Base-by-base conservation (phyloP, 306 rosid genomes). In the Senna siamea region DNA sequence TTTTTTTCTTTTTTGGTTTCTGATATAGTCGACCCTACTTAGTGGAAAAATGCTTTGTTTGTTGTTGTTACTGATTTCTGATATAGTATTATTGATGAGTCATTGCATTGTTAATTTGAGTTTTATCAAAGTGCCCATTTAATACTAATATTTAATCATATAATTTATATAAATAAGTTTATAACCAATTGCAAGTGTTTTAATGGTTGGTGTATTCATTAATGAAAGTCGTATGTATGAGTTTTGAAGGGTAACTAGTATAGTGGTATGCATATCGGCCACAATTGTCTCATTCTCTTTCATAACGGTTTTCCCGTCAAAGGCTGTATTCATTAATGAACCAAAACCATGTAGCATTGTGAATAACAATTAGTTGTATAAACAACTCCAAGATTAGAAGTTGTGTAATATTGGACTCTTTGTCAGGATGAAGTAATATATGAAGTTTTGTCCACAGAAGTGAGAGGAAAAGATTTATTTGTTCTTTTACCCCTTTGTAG, bases 291-390 rank as follows among this genome's bases (percentile, higher is more conserved):
- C 52, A 2, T 70, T 56, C 66, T 70, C 35, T 2, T 62, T 48
- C 23, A 18, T 65, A 37, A 56, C 37, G 32, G 37, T 69, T 1
- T 79, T 79, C 12, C 14, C 70, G 22, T 64, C 50, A 50, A 43
- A 70, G 58, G 64, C 37, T 63, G 28, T 75, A 40, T 76, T 66
- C 38, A 47, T 72, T 72, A 19, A 62, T 74, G 60, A 72, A 76
- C 40, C 59, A 72, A 32, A 79, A 51, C 54, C 40, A 38, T 69
- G 37, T 44, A 32, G 64, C 79, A 59, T 71, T 34, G 40, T 35
- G 76, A 83, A 53, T 62, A 1, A 56, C 47, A 26, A 4, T 5
- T 7, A 5, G 47, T 63, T 63, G 54, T 14, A 28, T 17, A 37
- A 54, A 15, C 19, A 51, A 37, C 62, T 66, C 72, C 56, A 20